phyloP scores from a whole-genome alignment of 305 asterid species.

The Fraxinus greggii region DNA sequence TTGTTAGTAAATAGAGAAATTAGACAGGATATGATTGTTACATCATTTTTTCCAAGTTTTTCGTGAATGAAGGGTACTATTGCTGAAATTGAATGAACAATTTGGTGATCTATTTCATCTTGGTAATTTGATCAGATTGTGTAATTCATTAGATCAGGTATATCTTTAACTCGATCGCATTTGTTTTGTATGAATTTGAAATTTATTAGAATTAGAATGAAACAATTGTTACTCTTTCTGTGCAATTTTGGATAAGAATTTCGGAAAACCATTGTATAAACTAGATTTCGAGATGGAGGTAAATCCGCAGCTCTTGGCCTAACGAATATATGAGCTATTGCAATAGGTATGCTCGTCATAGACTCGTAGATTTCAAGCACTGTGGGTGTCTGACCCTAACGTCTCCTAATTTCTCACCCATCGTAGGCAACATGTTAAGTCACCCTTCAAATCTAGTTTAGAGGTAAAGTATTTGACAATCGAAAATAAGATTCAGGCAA shows the following conservation, averaged over 20 bases:
- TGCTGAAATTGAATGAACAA: neutral
- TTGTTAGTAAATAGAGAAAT: neutral
- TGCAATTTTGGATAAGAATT: too few relatives aligned
- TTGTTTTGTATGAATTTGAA: neutral
- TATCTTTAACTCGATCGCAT: neutral
- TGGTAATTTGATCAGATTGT: neutral
- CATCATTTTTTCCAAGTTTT: neutral
- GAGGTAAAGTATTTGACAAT: neutral
- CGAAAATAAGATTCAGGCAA: neutral
- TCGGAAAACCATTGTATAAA: neutral
- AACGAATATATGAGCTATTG: too few relatives aligned
- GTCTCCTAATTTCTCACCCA: neutral
- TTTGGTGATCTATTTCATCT: neutral
- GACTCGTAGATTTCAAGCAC: neutral
- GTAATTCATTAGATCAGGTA: neutral
- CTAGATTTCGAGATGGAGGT: neutral
- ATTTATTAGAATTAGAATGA: neutral
- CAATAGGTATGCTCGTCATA: neutral
- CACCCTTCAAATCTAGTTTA: neutral
- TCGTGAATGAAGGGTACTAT: neutral
- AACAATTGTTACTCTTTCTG: neutral
- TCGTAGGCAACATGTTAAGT: neutral
- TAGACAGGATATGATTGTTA: neutral
- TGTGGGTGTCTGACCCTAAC: neutral
- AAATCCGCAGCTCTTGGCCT: neutral